These are phyloP conservation scores for Harringtonia lauricola DNA, from an alignment of 2,329 filamentous ascomycete genomes.

Conservation along the genomic window DNA sequence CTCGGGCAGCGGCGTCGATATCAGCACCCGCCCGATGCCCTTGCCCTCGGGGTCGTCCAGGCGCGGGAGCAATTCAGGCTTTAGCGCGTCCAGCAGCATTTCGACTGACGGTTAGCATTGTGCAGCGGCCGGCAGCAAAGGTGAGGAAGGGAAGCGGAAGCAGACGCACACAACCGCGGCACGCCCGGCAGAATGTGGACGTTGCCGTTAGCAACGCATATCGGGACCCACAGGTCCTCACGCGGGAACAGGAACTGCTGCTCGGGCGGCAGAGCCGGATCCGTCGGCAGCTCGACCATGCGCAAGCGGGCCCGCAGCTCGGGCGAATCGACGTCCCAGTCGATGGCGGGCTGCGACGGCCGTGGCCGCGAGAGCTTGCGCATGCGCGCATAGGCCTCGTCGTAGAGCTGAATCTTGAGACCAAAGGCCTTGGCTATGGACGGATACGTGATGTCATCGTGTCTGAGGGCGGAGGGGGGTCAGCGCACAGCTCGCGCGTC, in stretches of 20 bases:
- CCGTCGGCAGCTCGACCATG: slow-evolving; percentile 81
- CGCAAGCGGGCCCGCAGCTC: slow-evolving; percentile 70
- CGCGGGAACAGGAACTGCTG: slow-evolving; percentile 70
- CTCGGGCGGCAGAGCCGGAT: slow-evolving; percentile 50
- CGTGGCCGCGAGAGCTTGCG: slow-evolving; percentile 66
- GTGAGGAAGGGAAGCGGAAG: too few species aligned
- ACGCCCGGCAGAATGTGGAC: slow-evolving; percentile 88
- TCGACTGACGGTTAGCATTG: slow-evolving; percentile 42
- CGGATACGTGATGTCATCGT: slow-evolving; percentile 96
- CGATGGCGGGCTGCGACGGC: slow-evolving; percentile 62
- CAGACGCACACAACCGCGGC: slow-evolving; percentile 57
- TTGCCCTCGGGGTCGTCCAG: slow-evolving; percentile 72
- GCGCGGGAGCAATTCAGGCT: slow-evolving; percentile 57
- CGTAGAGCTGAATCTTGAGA: slow-evolving; percentile 65
- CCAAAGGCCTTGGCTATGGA: slow-evolving; percentile 86
- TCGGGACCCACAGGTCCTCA: slow-evolving; percentile 83
- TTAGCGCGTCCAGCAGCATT: slow-evolving; percentile 64
- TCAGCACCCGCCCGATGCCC: slow-evolving; percentile 65
- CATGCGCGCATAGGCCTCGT: slow-evolving; percentile 72
- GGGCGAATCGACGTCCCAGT: slow-evolving; percentile 75
- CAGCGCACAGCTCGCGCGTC: too few species aligned
- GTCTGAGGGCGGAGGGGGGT: slow-evolving; percentile 49
- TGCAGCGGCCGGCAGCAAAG: not conserved
- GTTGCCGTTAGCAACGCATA: slow-evolving; percentile 83
- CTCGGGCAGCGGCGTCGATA: slow-evolving; percentile 81